Percentiles rank a stretch among this genome's conserved stretches.
phyloP scores from a whole-genome alignment of 352 stramenopile genomes.

The Phytopythium montanum region DNA sequence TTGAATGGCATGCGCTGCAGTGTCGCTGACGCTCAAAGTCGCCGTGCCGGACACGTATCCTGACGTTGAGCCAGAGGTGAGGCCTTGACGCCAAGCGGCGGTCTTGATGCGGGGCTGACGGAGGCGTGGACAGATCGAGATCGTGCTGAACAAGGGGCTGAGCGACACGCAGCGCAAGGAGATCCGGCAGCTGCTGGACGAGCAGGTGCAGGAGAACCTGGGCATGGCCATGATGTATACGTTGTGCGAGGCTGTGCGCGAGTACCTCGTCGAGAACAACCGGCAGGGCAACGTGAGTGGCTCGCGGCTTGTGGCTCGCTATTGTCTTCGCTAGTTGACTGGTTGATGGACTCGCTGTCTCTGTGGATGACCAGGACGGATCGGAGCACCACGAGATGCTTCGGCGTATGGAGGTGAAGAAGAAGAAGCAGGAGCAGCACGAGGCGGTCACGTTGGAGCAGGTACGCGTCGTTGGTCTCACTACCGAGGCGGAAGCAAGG shows the following conservation, averaged over 20 bases:
- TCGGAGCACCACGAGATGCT: conserved; percentile 90
- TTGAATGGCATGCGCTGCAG: conserved; percentile 15
- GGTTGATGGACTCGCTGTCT: conserved; percentile 7
- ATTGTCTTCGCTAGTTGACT: background rate
- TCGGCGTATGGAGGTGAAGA: conserved; percentile 69
- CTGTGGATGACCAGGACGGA: conserved; percentile 43
- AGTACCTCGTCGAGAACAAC: conserved; percentile 89
- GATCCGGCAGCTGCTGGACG: conserved; percentile 53
- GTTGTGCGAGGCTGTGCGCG: conserved; percentile 72
- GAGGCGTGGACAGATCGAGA: conserved; percentile 42
- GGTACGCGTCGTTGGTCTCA: conserved; percentile 11
- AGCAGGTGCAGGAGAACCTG: conserved; percentile 76
- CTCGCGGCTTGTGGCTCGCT: background rate
- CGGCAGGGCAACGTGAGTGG: conserved; percentile 69
- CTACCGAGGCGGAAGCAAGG: conserved; percentile 1
- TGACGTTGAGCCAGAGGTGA: conserved; percentile 61
- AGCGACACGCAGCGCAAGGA: conserved; percentile 79
- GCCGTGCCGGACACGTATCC: conserved; percentile 78
- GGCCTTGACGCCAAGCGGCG: too few species aligned
- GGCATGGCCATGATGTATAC: conserved; percentile 89
- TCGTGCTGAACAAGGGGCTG: conserved; percentile 76
- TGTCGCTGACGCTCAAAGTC: conserved; percentile 71
- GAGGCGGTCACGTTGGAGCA: conserved; percentile 46
- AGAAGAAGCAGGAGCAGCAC: conserved; percentile 76
- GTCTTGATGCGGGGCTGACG: background rate